These are phyloP conservation scores for Cystofilobasidium ferigula DNA, from an alignment of 768 basidiomycete genomes.

Conservation along the genomic window DNA sequence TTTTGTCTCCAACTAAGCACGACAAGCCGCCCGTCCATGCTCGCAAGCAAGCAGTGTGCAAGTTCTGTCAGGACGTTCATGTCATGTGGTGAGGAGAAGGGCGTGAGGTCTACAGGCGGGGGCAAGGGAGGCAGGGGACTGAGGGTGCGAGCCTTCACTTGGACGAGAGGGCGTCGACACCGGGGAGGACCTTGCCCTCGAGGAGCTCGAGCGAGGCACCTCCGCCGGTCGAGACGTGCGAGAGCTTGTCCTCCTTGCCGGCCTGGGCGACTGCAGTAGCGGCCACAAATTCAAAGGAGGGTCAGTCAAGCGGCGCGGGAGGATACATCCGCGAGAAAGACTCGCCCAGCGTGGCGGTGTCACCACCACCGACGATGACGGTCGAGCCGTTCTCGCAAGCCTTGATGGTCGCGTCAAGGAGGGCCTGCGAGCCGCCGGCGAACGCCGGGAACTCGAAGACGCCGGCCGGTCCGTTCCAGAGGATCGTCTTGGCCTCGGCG, in stretches of 20 bases:
- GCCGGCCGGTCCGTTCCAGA: conserved; percentile 97
- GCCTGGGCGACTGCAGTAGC: conserved; percentile 84
- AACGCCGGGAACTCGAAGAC: conserved; percentile 96
- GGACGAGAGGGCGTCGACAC: conserved; percentile 17
- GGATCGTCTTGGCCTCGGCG: conserved; percentile 78
- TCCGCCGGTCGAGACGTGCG: conserved; percentile 90
- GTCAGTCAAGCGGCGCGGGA: background rate
- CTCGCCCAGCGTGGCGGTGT: conserved; percentile 23
- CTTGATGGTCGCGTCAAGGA: conserved; percentile 74
- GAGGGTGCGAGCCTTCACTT: too few relatives aligned
- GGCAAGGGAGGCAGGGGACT: too few relatives aligned
- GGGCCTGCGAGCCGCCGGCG: conserved; percentile 66
- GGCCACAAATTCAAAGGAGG: background rate
- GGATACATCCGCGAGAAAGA: too few relatives aligned
- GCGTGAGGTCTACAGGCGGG: too few relatives aligned
- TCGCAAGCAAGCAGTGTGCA: too few relatives aligned
- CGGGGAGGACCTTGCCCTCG: conserved; percentile 63
- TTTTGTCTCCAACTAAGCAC: too few relatives aligned
- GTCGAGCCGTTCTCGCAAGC: conserved; percentile 75
- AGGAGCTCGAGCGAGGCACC: conserved; percentile 64
- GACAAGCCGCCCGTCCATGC: too few relatives aligned
- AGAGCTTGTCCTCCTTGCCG: conserved; percentile 71
- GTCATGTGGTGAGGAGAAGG: too few relatives aligned
- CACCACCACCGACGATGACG: conserved; percentile 79
- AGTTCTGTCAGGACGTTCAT: too few relatives aligned